A percentile compares a stretch with the other conserved stretches of the same genome.
These are phyloP conservation scores for Camellia oleifera DNA, from an alignment of 179 eudicot genomes.

Conservation along the genomic window DNA sequence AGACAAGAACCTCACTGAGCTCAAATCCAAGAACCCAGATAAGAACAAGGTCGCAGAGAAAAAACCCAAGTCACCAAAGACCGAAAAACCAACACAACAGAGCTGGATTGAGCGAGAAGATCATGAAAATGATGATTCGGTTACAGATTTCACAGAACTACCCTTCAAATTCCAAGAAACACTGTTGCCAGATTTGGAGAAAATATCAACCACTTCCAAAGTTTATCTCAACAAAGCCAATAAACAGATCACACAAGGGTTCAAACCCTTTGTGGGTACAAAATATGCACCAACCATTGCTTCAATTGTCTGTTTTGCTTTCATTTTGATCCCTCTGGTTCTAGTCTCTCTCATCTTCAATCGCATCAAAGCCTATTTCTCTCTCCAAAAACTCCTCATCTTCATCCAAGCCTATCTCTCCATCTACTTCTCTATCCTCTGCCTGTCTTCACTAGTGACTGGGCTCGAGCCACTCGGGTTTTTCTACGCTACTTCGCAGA, in stretches of 20 bases:
- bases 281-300: conserved; percentile 63
- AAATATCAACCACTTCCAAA: conserved; percentile 61
- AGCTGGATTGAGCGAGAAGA: conserved; percentile 37
- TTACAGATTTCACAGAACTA: conserved; percentile 64
- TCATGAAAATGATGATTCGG: conserved; percentile 57
- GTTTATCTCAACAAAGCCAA: conserved; percentile 55
- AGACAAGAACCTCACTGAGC: conserved; percentile 16
- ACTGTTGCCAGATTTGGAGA: conserved; percentile 71
- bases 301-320: conserved; percentile 50
- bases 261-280: conserved; percentile 72
- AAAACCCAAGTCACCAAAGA: conserved; percentile 15
- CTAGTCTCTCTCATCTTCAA: conserved; percentile 68
- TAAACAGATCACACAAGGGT: conserved; percentile 58
- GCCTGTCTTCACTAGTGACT: conserved; percentile 58
- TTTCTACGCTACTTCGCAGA: conserved; percentile 80
- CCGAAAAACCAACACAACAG: conserved; percentile 27
- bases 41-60: conserved; percentile 1
- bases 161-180: conserved; percentile 73
- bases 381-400: conserved; percentile 71
- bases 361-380: conserved; percentile 65
- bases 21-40: conserved; percentile 27
- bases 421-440: conserved; percentile 79
- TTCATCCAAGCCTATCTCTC: conserved; percentile 79
- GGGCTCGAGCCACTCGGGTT: conserved; percentile 82
- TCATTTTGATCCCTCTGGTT: conserved; percentile 62